Evolutionary conservation across 2,329 filamentous ascomycete genomes (phyloP).

Genomic region (Aspergillus felis): DNA sequence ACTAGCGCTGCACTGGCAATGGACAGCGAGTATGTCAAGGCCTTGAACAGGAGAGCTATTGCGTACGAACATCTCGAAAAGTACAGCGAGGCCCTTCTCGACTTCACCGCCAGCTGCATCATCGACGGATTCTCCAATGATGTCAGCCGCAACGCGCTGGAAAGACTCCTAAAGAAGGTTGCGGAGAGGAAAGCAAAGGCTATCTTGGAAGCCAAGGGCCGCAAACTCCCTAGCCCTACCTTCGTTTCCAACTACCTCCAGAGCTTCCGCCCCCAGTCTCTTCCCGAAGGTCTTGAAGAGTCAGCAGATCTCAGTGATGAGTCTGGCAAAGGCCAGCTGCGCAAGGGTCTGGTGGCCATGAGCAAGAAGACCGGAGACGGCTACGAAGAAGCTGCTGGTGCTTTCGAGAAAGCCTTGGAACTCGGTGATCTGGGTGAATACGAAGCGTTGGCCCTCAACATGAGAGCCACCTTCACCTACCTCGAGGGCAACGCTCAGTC

Average conservation of each 20-base stretch:
- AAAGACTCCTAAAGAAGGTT: constrained; percentile 92
- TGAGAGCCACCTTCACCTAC: constrained; percentile 94
- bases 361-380: constrained; percentile 83
- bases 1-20: constrained; percentile 92
- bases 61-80: constrained; percentile 91
- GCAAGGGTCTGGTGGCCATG: constrained; percentile 76
- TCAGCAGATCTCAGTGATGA: constrained; percentile 71
- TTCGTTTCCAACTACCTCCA: constrained; percentile 99
- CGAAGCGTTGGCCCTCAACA: constrained; percentile 91
- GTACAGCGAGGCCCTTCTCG: constrained; percentile 90
- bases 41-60: constrained; percentile 90
- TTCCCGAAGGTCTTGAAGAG: constrained; percentile 79
- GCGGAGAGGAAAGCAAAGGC: constrained; percentile 90
- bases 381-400: constrained; percentile 80
- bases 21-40: constrained; percentile 95
- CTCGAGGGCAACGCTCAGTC: constrained; percentile 81
- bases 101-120: constrained; percentile 98
- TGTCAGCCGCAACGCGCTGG: constrained; percentile 79
- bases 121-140: constrained; percentile 97
- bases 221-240: constrained; percentile 88
- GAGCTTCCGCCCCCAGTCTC: constrained; percentile 83
- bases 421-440: constrained; percentile 73
- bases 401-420: constrained; percentile 86
- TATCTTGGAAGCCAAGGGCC: constrained; percentile 74
- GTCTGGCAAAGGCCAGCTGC: constrained; percentile 79